These are phyloP conservation scores for Pythium biforme DNA, from an alignment of 352 stramenopile genomes.

Conservation along the genomic window DNA sequence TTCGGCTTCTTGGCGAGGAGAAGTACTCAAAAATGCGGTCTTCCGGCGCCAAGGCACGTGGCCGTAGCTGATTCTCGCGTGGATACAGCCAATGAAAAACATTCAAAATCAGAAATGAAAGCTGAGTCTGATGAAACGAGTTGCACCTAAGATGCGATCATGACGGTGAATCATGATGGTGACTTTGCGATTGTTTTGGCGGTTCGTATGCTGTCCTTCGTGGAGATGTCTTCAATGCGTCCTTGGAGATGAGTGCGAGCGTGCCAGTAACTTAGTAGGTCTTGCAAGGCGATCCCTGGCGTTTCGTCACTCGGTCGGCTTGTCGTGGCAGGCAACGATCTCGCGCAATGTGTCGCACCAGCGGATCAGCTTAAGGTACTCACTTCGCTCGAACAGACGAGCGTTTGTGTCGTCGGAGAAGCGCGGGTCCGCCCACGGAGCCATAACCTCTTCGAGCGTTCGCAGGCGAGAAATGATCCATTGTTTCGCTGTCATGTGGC, in stretches of 20 bases:
- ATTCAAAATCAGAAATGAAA: neutral
- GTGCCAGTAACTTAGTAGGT: no score
- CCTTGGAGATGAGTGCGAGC: no score
- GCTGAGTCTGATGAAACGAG: neutral
- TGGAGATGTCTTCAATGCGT: no score
- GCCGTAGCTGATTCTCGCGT: neutral
- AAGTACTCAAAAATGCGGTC: no score
- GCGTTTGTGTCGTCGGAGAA: neutral
- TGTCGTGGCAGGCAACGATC: neutral
- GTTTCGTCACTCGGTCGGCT: no score
- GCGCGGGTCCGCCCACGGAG: constrained; percentile 5
- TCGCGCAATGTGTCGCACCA: constrained; percentile 11
- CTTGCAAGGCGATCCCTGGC: no score
- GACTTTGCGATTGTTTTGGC: no score
- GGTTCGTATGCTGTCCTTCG: no score
- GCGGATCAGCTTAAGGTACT: constrained; percentile 14
- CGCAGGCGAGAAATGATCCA: neutral
- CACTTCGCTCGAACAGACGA: neutral
- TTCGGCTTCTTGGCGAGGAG: neutral
- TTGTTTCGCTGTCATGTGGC: neutral
- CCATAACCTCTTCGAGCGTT: neutral
- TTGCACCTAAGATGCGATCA: no score
- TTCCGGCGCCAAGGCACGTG: constrained; percentile 3
- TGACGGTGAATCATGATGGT: no score
- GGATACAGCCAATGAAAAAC: constrained; percentile 1